Evolutionary conservation across 495 filamentous ascomycete species (phyloP), one percentile per base, ranked within the genome.

Genomic region (Xylaria curta): DNA sequence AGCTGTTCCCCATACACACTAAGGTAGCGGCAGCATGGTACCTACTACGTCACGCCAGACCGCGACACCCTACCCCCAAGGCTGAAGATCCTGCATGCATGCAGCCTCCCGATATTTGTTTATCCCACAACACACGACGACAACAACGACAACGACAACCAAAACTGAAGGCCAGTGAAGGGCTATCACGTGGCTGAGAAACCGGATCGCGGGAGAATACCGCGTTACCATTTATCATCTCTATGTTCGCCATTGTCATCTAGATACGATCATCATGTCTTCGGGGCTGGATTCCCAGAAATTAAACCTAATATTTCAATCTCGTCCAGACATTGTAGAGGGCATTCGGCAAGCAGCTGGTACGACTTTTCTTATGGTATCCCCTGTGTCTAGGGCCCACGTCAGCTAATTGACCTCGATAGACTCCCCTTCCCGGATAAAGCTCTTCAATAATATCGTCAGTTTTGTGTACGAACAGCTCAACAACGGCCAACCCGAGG

Each of bases 381-480:
- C 8, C 21, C 24, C 17, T 21, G 4, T 9, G 66, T 3, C 13
- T 21, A 26, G 4, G 9, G 19, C 12, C 7, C 15, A 60, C 67
- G 28, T 21, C 44, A 59, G n/a, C 67, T 42, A 69, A 76, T 51
- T 60, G 76, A 68, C 33, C 79, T 70, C 72, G 68, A 65, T 61
- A 86, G 85, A 85, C 71, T 81, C 82, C 9, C 82, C 85, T 0
- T 77, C 77, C 21, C 79, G 82, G 36, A 77, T 87, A 42, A 75
- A 78, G 47, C 79, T 89, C 2, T 89, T 89, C 78, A 89, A 89
- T 74, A 75, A 86, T 21, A 88, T 89, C 69, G 84, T 85, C 38
- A 76, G 72, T 65, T 85, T 84, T 69, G 79, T 88, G 28, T 77
- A 82, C 80, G 80, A 82, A 15, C 80, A 81, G 31, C 72, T 83